A percentile compares a stretch with the other conserved stretches of the same genome.
Conservation (phyloP, 257 asterid genomes). For the Galeopsis tetrahit region DNA sequence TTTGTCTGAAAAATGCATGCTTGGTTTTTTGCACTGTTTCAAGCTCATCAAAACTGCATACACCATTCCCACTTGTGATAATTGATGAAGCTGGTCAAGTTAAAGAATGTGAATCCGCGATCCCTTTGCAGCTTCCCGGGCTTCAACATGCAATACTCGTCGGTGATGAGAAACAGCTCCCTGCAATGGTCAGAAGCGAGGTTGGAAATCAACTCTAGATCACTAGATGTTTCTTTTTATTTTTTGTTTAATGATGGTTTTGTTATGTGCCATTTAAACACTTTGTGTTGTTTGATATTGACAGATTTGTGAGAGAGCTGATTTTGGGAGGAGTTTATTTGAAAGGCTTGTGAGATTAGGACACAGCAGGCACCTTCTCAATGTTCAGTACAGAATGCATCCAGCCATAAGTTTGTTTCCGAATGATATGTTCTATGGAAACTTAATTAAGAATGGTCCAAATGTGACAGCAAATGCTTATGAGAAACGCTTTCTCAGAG, state of each 20-base stretch:
- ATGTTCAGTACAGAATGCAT: slow-evolving; percentile 79
- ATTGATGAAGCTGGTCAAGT: slow-evolving; percentile 90
- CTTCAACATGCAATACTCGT: slow-evolving; percentile 69
- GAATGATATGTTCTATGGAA: slow-evolving; percentile 55
- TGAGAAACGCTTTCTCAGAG: slow-evolving; percentile 46
- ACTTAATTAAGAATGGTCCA: slow-evolving; percentile 48
- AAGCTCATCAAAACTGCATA: slow-evolving; percentile 55
- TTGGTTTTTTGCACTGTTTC: slow-evolving; percentile 75
- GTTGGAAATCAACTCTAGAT: slow-evolving; percentile 24
- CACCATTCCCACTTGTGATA: slow-evolving; percentile 52
- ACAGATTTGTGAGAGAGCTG: slow-evolving; percentile 60
- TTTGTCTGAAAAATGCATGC: slow-evolving; percentile 48
- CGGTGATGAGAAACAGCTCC: slow-evolving; percentile 80
- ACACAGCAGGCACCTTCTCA: slow-evolving; percentile 58
- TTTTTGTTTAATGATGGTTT: neutral
- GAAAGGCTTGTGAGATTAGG: slow-evolving; percentile 62
- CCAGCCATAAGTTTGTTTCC: slow-evolving; percentile 75
- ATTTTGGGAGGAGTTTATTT: slow-evolving; percentile 81
- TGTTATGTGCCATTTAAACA: neutral
- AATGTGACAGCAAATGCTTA: slow-evolving; percentile 50
- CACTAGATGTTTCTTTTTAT: neutral
- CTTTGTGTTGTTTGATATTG: slow-evolving; percentile 9
- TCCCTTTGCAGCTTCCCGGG: slow-evolving; percentile 72
- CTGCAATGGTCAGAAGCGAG: slow-evolving; percentile 84
- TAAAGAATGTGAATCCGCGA: slow-evolving; percentile 81